Conservation (phyloP, 345 rosid species). For the Boechera retrofracta region DNA sequence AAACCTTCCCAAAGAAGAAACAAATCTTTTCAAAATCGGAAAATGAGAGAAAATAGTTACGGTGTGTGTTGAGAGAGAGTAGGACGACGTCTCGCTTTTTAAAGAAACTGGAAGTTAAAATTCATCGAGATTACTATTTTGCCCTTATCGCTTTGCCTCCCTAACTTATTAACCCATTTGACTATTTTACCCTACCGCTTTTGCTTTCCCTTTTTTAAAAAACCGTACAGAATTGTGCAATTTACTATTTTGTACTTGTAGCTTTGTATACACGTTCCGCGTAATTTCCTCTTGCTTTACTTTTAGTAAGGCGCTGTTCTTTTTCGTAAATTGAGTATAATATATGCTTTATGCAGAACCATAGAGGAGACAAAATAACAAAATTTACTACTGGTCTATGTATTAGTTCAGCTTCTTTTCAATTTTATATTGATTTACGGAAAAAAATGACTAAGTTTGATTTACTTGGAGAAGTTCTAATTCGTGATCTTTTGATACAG, state of each 20-base stretch:
- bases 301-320: not conserved
- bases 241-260: not conserved
- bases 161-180: no score
- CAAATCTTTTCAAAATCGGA: not conserved
- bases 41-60: not conserved
- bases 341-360: not conserved
- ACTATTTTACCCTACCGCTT: not conserved
- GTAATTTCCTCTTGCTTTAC: not conserved
- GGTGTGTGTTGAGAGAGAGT: not conserved
- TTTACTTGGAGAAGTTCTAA: no score
- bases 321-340: not conserved
- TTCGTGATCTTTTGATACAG: no score
- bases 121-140: no score
- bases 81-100: not conserved
- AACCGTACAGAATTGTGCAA: not conserved
- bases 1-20: conserved; percentile 22
- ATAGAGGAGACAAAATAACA: not conserved
- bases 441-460: no score
- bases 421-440: no score
- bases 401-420: not conserved
- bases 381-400: not conserved
- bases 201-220: not conserved
- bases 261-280: not conserved
- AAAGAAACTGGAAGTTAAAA: not conserved
- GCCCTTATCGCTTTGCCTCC: no score